Percentiles rank a stretch among this genome's conserved stretches.
Evolutionary conservation across 306 rosid species (phyloP).

Genomic region (Datisca glomerata): DNA sequence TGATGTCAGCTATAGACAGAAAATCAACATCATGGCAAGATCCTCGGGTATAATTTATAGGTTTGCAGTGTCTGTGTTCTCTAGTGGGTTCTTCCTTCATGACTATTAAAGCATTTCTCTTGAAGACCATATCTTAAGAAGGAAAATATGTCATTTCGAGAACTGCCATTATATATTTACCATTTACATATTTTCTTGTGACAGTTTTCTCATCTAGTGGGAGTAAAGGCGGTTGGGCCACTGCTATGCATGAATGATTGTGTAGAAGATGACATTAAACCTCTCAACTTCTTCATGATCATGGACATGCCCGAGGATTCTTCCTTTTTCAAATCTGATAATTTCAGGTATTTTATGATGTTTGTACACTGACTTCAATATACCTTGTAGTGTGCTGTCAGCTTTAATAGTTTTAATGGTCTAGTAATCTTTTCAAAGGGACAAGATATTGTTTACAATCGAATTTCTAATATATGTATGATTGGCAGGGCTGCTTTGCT

Average conservation of each 20-base stretch:
- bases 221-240: conserved; percentile 41
- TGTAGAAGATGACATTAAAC: conserved; percentile 26
- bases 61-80: conserved; percentile 5
- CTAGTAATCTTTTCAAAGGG: too few relatives aligned
- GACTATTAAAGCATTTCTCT: conserved; percentile 6
- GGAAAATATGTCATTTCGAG: conserved; percentile 4
- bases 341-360: conserved; percentile 75
- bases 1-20: conserved; percentile 43
- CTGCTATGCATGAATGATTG: conserved; percentile 32
- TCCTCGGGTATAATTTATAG: conserved; percentile 43
- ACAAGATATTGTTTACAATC: too few relatives aligned
- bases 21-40: conserved; percentile 25
- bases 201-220: conserved; percentile 56
- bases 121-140: conserved; percentile 1
- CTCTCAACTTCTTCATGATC: conserved; percentile 50
- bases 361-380: too few relatives aligned
- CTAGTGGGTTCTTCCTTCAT: background rate
- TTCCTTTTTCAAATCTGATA: conserved; percentile 33
- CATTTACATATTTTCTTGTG: conserved; percentile 12
- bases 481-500: conserved; percentile 55
- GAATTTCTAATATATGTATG: too few relatives aligned
- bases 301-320: conserved; percentile 61
- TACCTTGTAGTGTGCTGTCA: too few relatives aligned
- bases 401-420: too few relatives aligned
- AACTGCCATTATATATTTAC: too few relatives aligned